A percentile compares a stretch with the other conserved stretches of the same genome.
Evolutionary conservation across 305 asterid species (phyloP).

Genomic region (Fraxinus sp.): DNA sequence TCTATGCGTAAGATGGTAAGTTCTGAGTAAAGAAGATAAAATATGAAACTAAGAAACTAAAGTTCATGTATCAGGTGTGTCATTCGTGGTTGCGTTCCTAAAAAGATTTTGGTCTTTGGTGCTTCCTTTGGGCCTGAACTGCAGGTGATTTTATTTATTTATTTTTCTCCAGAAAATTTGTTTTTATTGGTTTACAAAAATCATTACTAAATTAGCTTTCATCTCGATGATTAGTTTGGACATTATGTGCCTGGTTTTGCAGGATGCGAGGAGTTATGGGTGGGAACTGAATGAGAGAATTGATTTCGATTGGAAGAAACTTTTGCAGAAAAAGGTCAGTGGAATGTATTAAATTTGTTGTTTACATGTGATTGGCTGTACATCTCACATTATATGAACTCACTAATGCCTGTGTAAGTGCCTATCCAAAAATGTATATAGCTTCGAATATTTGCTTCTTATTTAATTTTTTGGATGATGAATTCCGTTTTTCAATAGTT

Average conservation of each 20-base stretch:
- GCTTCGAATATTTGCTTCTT: not conserved
- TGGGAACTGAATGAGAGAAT: conserved; percentile 85
- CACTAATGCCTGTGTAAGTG: not conserved
- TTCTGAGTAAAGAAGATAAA: conserved; percentile 7
- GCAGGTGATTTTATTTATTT: conserved; percentile 48
- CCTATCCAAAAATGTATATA: not conserved
- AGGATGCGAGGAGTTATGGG: conserved; percentile 95
- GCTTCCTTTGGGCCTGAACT: conserved; percentile 93
- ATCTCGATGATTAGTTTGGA: conserved; percentile 8
- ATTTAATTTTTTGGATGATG: not conserved
- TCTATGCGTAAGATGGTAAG: not conserved
- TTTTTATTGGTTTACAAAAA: conserved; percentile 4
- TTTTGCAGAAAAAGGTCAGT: conserved; percentile 86
- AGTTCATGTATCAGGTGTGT: conserved; percentile 67
- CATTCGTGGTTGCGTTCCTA: conserved; percentile 98
- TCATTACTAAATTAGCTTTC: not conserved
- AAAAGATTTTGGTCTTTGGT: conserved; percentile 97
- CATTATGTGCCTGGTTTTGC: conserved; percentile 26
- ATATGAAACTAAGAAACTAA: conserved; percentile 17
- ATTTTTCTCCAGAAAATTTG: not conserved
- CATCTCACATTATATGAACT: not conserved
- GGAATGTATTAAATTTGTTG: conserved; percentile 10
- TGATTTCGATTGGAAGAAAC: conserved; percentile 95
- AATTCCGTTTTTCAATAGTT: not conserved
- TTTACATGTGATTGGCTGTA: not conserved